Conservation (phyloP, 768 basidiomycete species). For the Solioccasus polychromus region DNA sequence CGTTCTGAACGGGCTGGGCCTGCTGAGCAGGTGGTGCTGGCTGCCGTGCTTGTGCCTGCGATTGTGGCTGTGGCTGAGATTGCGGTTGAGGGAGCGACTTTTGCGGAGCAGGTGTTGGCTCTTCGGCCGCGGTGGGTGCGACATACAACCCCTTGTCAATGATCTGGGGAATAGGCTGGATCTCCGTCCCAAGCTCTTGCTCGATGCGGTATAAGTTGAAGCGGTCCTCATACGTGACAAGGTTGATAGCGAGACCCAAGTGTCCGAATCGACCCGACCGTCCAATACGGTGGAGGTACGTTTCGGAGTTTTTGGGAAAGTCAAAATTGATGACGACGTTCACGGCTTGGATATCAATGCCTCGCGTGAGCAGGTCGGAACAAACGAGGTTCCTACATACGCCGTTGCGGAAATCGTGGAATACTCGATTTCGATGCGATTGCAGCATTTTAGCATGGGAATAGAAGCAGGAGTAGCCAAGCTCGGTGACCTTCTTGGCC, state of each 20-base stretch:
- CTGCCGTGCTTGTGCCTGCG: conserved; percentile 27
- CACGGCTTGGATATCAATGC: conserved; percentile 99
- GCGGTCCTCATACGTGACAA: conserved; percentile 96
- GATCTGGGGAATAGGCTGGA: conserved; percentile 86
- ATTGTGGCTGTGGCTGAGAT: conserved; percentile 28
- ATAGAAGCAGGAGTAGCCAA: conserved; percentile 99
- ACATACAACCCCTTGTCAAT: conserved; percentile 96
- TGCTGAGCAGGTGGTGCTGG: conserved; percentile 25
- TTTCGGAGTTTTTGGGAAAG: conserved; percentile 98
- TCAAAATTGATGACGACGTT: conserved; percentile 99
- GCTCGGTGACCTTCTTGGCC: conserved; percentile 98
- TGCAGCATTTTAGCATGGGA: conserved; percentile 99
- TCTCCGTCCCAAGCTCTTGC: conserved; percentile 97
- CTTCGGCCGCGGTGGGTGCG: conserved; percentile 56
- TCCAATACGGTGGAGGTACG: conserved; percentile 97
- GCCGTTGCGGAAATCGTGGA: conserved; percentile 99
- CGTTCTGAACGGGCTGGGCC: conserved; percentile 23
- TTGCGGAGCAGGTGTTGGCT: conserved; percentile 47
- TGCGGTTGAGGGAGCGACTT: conserved; percentile 35
- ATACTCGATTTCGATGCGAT: conserved; percentile 97
- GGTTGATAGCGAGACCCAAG: conserved; percentile 93
- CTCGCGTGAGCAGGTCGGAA: conserved; percentile 94
- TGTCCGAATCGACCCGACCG: conserved; percentile 98
- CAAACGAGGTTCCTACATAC: conserved; percentile 99
- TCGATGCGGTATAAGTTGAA: conserved; percentile 98